phyloP scores from a whole-genome alignment of 257 asterid genomes.

The Sherardia arvensis region DNA sequence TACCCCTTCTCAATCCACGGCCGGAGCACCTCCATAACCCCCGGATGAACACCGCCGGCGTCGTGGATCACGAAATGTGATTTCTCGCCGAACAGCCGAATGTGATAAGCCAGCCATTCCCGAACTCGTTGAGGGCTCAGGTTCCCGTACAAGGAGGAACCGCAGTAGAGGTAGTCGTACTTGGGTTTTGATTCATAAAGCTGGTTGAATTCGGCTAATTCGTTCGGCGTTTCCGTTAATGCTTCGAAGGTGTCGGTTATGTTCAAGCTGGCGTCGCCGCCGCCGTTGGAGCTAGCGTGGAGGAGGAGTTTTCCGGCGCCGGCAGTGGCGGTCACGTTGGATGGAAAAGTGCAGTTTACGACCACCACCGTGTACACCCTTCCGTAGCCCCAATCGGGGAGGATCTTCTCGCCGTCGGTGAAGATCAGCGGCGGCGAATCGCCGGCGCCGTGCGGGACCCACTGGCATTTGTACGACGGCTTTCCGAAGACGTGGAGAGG shows the following conservation, averaged over 20 bases:
- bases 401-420: constrained; percentile 22
- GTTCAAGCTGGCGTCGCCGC: constrained; percentile 24
- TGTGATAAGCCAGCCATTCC: constrained; percentile 79
- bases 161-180: constrained; percentile 64
- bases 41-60: constrained; percentile 76
- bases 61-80: constrained; percentile 85
- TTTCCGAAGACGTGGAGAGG: constrained; percentile 63
- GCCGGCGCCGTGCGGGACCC: constrained; percentile 40
- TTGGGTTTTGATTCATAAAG: constrained; percentile 23
- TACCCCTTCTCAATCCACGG: constrained; percentile 82
- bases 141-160: constrained; percentile 64
- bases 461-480: constrained; percentile 76
- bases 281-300: constrained; percentile 46
- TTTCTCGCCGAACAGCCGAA: constrained; percentile 40
- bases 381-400: constrained; percentile 75
- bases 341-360: constrained; percentile 57
- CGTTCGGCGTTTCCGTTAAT: constrained; percentile 27
- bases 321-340: constrained; percentile 14
- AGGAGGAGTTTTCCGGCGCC: constrained; percentile 34
- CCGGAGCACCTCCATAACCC: constrained; percentile 44
- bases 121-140: constrained; percentile 65
- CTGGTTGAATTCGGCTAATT: constrained; percentile 23
- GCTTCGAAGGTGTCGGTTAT: constrained; percentile 41
- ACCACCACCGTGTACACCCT: constrained; percentile 74
- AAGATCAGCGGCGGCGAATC: neutral